These are phyloP conservation scores for Hortaea werneckii DNA, from an alignment of 2,329 filamentous ascomycete genomes.

Conservation along the genomic window DNA sequence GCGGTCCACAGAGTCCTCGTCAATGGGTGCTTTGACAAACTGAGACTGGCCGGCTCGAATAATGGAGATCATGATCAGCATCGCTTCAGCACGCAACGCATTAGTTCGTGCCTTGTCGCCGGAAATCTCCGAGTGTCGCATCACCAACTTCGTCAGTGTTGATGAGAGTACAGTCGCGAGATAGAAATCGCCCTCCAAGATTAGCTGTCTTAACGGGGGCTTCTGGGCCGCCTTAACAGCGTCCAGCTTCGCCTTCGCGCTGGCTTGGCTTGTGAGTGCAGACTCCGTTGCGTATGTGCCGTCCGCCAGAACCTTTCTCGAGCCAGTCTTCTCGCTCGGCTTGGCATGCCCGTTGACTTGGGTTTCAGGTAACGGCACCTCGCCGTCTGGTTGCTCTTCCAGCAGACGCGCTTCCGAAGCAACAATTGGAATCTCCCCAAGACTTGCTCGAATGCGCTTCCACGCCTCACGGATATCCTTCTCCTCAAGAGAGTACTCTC, in stretches of 20 bases:
- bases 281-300: constrained; percentile 97
- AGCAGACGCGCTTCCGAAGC: constrained; percentile 87
- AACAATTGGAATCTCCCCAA: constrained; percentile 94
- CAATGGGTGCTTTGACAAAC: constrained; percentile 93
- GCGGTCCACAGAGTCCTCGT: constrained; percentile 95
- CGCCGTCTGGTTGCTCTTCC: constrained; percentile 65
- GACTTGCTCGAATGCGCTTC: constrained; percentile 86
- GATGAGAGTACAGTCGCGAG: constrained; percentile 90
- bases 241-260: constrained; percentile 81
- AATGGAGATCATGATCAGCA: constrained; percentile 99
- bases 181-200: constrained; percentile 96
- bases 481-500: constrained; percentile 90
- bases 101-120: constrained; percentile 79
- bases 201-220: constrained; percentile 84
- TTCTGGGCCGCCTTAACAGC: constrained; percentile 96
- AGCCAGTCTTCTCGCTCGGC: constrained; percentile 65
- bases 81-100: constrained; percentile 86
- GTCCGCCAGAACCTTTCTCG: constrained; percentile 84
- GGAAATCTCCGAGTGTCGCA: constrained; percentile 93
- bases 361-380: constrained; percentile 46
- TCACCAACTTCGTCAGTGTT: constrained; percentile 91
- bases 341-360: constrained; percentile 76
- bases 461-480: constrained; percentile 92
- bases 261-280: constrained; percentile 84
- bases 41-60: constrained; percentile 97